Percentiles rank a stretch among this genome's conserved stretches.
These are phyloP conservation scores for Aschersonia sp. DNA, from an alignment of 2,329 filamentous ascomycete genomes.

Conservation along the genomic window DNA sequence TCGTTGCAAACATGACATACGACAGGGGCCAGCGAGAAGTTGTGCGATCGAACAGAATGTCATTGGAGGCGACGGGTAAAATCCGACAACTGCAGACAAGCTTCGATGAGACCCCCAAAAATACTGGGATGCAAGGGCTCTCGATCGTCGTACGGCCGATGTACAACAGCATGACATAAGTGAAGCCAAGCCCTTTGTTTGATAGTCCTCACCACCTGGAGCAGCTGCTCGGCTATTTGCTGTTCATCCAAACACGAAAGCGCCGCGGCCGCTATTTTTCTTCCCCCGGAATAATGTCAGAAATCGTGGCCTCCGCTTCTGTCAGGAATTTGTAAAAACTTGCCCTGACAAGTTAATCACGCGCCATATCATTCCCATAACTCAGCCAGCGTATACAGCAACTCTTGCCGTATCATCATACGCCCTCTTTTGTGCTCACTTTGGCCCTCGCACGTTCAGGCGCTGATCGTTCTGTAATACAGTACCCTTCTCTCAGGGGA, in stretches of 20 bases:
- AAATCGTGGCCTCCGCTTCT: not conserved
- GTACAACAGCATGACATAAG: constrained; percentile 5
- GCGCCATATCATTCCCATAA: not conserved
- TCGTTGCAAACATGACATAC: constrained; percentile 4
- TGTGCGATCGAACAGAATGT: constrained; percentile 3
- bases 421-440: no score
- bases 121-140: constrained; percentile 1
- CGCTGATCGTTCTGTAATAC: no score
- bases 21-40: constrained; percentile 1
- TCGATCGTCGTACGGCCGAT: constrained; percentile 4
- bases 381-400: not conserved
- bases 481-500: no score
- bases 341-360: not conserved
- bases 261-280: not conserved
- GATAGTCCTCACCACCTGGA: not conserved
- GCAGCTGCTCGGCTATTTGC: constrained; percentile 4
- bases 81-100: constrained; percentile 4
- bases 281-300: not conserved
- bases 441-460: no score
- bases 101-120: constrained; percentile 3
- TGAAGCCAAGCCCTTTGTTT: constrained; percentile 1
- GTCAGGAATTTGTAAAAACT: not conserved
- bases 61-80: not conserved
- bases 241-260: not conserved
- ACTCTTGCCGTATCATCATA: not conserved